Base-by-base conservation (phyloP, 1,284 basidiomycete genomes). In the Sphaerobolus stellatus region DNA sequence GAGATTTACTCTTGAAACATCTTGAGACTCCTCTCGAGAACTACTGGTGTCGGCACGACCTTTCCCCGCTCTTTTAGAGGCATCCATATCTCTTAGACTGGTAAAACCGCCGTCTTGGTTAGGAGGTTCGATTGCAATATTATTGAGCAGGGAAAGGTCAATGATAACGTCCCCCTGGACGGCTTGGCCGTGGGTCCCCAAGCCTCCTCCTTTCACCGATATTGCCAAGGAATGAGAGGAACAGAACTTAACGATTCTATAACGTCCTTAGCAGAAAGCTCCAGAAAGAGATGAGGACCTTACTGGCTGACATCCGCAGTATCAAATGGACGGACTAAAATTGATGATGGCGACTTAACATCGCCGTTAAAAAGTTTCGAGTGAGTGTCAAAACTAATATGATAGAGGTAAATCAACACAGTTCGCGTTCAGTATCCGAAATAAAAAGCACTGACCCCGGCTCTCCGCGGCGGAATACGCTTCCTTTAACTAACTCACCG, bases 161-260 rank as follows among this genome's bases (percentile, higher is more conserved):
- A 94, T 70, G 61, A 94, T 84, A 52, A 94, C 75, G 64, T 94
- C 88, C 38, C 92, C 92, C 30, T 84, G 84, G 50, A 94, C 82
- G 13, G 90, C 82, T 88, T 90, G 93, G 2, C 93, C 92, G 9
- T 87, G 90, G 3, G 90, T 94, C 6, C 91, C 92, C 66, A 88
- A 94, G 0, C 93, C 92, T 16, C 92, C 92, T 0, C 90, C 88
- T 68, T 90, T 92, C 63, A 93, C 77, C n/a, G 90, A 92, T 5
- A 86, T 80, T n/a, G 86, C 84, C 3, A 94, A 72, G 0, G 68
- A 67, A 62, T 93, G 76, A 50, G 81, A 78, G 18, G 65, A 67
- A 65, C 92, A 94, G 68, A 94, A 91, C 14, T 78, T 62, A 56
- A 93, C 69, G 56, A 82, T 75, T 59, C 88, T 90, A 58, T 11